A percentile compares a stretch with the other conserved stretches of the same genome.
Conservation (phyloP, 345 rosid genomes). For the Stellera chamaejasme region DNA sequence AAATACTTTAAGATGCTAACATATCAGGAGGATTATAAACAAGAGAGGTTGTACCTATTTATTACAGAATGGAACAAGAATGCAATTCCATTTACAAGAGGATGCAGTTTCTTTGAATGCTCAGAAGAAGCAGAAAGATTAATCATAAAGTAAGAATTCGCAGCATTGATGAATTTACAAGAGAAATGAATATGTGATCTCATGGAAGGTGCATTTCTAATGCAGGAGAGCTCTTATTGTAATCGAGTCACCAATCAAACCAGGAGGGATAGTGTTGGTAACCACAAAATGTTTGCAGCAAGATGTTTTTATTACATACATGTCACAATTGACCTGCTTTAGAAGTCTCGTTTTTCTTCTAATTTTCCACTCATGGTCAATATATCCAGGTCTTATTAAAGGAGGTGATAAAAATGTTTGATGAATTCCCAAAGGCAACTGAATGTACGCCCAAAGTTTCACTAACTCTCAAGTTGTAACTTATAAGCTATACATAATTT, state of each 20-base stretch:
- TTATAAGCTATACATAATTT: background rate
- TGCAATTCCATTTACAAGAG: constrained; percentile 63
- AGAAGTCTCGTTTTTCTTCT: background rate
- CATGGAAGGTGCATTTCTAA: background rate
- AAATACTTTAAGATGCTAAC: background rate
- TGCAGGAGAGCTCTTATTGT: constrained; percentile 60
- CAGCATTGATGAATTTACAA: background rate
- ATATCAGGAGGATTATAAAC: background rate
- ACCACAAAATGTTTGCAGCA: constrained; percentile 4
- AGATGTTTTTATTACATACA: background rate
- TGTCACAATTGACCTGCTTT: too few species aligned
- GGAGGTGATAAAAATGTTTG: constrained; percentile 44
- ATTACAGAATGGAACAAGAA: constrained; percentile 68
- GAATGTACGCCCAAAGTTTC: constrained; percentile 36
- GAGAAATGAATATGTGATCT: background rate
- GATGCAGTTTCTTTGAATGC: constrained; percentile 78
- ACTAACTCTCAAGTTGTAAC: background rate
- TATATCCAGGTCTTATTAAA: constrained; percentile 39
- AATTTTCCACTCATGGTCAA: background rate
- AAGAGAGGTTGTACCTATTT: background rate
- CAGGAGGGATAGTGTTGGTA: constrained; percentile 72
- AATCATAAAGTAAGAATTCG: constrained; percentile 31
- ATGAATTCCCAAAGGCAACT: constrained; percentile 53
- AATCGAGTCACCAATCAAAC: constrained; percentile 74
- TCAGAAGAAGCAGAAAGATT: constrained; percentile 27